These are phyloP conservation scores for Candida verbasci DNA, from an alignment of 805 yeast genomes.

Conservation along the genomic window DNA sequence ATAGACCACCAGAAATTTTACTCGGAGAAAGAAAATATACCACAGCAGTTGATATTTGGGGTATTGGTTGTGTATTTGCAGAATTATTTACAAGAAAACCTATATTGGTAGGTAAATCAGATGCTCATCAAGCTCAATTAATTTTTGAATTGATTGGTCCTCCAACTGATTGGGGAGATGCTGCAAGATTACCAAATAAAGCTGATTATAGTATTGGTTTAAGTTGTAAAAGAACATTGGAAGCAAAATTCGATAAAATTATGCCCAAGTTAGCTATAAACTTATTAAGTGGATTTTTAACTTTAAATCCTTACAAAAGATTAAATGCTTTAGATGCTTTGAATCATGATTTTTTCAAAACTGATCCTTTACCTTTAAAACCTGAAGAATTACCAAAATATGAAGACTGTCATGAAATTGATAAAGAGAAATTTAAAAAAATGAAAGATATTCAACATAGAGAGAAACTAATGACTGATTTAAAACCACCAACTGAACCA, in stretches of 20 bases:
- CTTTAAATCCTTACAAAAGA: conserved; percentile 67
- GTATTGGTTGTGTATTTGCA: conserved; percentile 92
- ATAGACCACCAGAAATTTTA: conserved; percentile 90
- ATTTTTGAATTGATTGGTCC: conserved; percentile 82
- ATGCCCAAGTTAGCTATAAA: conserved; percentile 47
- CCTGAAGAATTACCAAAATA: conserved; percentile 58
- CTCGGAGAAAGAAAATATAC: conserved; percentile 84
- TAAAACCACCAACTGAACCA: conserved; percentile 5
- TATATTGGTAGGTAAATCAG: conserved; percentile 79
- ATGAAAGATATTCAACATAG: conserved; percentile 20
- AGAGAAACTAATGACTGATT: conserved; percentile 3
- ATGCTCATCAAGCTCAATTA: conserved; percentile 79
- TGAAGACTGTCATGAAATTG: conserved; percentile 89
- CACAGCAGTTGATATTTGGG: conserved; percentile 97
- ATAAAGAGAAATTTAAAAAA: conserved; percentile 55
- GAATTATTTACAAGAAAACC: conserved; percentile 83
- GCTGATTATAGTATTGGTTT: conserved; percentile 42
- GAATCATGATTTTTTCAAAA: conserved; percentile 61
- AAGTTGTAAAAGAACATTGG: conserved; percentile 44
- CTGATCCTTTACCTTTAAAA: conserved; percentile 59
- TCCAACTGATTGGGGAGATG: conserved; percentile 67
- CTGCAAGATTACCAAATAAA: conserved; percentile 52
- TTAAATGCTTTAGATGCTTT: conserved; percentile 78
- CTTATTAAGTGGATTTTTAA: conserved; percentile 58
- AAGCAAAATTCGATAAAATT: conserved; percentile 41